Conservation (phyloP, 1,139 yeast genomes). For the Geotrichum klebahnii region DNA sequence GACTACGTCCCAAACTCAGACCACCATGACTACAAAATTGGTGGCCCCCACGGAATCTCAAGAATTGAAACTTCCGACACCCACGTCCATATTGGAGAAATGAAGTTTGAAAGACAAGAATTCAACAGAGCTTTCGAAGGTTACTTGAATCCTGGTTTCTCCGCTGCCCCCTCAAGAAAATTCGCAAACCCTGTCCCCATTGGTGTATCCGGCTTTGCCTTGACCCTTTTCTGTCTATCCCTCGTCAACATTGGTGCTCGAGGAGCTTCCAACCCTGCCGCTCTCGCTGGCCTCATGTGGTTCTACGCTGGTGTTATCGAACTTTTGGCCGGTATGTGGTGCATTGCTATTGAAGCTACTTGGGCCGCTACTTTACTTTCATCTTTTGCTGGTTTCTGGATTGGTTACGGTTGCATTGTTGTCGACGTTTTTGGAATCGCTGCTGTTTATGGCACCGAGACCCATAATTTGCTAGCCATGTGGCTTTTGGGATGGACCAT, state of each 20-base stretch:
- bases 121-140: conserved; percentile 69
- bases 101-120: conserved; percentile 60
- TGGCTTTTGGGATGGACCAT: conserved; percentile 75
- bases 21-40: conserved; percentile 18
- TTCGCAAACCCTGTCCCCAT: conserved; percentile 88
- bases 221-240: conserved; percentile 77
- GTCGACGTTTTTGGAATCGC: conserved; percentile 70
- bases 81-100: conserved; percentile 62
- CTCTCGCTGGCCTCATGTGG: conserved; percentile 64
- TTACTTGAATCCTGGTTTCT: conserved; percentile 58
- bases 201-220: conserved; percentile 77
- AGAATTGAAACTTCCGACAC: conserved; percentile 40
- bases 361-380: conserved; percentile 80
- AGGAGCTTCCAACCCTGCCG: conserved; percentile 49
- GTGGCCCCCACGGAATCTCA: conserved; percentile 23
- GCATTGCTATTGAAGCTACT: conserved; percentile 61
- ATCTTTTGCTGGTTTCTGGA: conserved; percentile 88
- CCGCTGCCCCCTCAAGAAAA: conserved; percentile 62
- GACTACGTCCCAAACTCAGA: not conserved
- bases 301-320: conserved; percentile 80
- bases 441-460: conserved; percentile 49
- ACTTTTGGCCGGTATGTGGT: conserved; percentile 69
- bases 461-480: conserved; percentile 62
- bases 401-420: conserved; percentile 66
- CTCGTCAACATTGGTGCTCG: conserved; percentile 62